Base-by-base conservation (phyloP, 148 eudicot genomes). In the Spergularia marina region DNA sequence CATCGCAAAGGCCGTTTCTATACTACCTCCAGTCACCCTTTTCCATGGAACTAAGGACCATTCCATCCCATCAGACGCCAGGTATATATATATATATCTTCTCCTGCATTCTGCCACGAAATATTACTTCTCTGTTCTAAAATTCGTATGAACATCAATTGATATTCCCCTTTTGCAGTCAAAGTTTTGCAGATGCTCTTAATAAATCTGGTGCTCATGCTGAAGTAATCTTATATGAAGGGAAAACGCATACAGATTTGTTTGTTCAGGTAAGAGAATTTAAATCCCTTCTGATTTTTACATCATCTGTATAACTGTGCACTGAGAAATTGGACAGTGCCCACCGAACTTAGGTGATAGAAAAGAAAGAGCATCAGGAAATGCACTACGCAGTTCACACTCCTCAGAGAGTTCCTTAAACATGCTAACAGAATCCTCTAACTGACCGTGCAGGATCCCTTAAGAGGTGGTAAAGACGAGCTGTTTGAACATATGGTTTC, bases 221-320 rank as follows among this genome's bases (percentile, higher is more conserved):
- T 54, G 93, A 95, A 76, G 82, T 92, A 10, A 77, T 86, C 68
- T 68, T 95, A 68, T 92, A 80, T 72, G 78, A 86, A 64, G 99
- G 99, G 20, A 95, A 95, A 86, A 88, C 94, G 36, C 99, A 95
- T 78, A 92, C 97, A 12, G 97, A 95, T 85, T 74, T 95, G 75
- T 90, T 95, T 85, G 86, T 92, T 53, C 97, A 95, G 79, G 99
- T 92, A 73, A 79, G 83, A 75, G 14, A 67, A 5, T 10, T 39
- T 18, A 6, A 68, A 53, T 21, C 14, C 40, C 12, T 39, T 52
- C n/a, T 36, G 10, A 49, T 58, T 59, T 72, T 20, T 14, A 30
- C 15, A 18, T 12, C 30, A 12, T 12, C 8, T 68, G 23, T 51
- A 17, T 59, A 17, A 8, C 18, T 60, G 7, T 73, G 76, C 56